These are phyloP conservation scores for Cercospora zeina DNA, from an alignment of 2,329 filamentous ascomycete species.

Conservation along the genomic window DNA sequence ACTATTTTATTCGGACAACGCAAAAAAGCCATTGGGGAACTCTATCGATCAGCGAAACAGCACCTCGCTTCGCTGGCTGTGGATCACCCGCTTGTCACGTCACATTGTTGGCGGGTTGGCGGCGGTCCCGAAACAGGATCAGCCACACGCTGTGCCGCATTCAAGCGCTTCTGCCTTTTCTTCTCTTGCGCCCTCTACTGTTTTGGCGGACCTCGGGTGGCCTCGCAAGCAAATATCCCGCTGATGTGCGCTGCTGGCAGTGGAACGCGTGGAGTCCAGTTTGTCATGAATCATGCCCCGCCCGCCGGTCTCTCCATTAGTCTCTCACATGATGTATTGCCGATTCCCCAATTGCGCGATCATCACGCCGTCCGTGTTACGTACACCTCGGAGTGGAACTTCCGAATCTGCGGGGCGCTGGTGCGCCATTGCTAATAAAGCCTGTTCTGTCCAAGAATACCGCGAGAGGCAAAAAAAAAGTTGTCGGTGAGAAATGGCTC, in stretches of 20 bases:
- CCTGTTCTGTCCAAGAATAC: neutral
- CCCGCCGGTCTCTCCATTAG: no score
- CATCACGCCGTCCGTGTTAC: constrained; percentile 10
- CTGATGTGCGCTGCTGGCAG: constrained; percentile 11
- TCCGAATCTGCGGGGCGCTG: neutral
- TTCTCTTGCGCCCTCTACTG: neutral
- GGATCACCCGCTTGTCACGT: constrained; percentile 14
- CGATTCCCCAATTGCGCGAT: constrained; percentile 9
- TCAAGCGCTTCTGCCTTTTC: constrained; percentile 2
- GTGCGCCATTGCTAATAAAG: neutral
- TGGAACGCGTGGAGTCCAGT: constrained; percentile 10
- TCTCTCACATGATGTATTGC: constrained; percentile 2
- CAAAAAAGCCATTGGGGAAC: constrained; percentile 13
- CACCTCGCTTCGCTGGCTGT: constrained; percentile 12
- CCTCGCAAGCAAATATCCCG: neutral
- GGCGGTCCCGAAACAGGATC: constrained; percentile 14
- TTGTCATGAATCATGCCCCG: no score
- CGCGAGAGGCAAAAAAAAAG: neutral
- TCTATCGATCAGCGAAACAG: constrained; percentile 1
- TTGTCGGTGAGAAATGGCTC: neutral
- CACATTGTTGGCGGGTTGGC: neutral
- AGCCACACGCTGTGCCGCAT: constrained; percentile 8
- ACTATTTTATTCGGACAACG: constrained; percentile 7
- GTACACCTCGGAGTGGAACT: neutral
- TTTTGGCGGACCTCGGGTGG: neutral